Evolutionary conservation across 1,284 basidiomycete species (phyloP).

Genomic region (Ceratobasidium sp.): DNA sequence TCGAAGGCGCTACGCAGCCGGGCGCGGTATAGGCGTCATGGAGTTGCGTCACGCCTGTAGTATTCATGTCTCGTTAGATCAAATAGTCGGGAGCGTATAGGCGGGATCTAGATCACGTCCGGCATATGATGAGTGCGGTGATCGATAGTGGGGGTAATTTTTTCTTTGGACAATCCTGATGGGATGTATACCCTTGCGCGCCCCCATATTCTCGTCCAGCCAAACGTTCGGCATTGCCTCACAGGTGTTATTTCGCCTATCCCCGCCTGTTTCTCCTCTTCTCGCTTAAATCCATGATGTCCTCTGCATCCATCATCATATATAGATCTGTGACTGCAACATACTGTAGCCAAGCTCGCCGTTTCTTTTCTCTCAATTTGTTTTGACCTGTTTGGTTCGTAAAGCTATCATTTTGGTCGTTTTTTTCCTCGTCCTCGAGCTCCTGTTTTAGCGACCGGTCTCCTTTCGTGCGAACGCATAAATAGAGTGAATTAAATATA

Average conservation of each 20-base stretch:
- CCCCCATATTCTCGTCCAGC: neutral
- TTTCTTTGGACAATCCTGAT: neutral
- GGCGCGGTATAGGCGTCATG: neutral
- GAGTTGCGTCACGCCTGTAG: neutral
- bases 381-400: neutral
- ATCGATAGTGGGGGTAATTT: neutral
- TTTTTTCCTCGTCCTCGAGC: no score
- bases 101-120: conserved; percentile 10
- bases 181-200: neutral
- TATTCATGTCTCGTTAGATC: neutral
- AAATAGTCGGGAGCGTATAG: neutral
- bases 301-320: neutral
- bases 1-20: conserved; percentile 24
- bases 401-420: neutral
- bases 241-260: neutral
- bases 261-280: neutral
- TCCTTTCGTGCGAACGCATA: neutral
- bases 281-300: neutral
- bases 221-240: neutral
- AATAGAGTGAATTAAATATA: no score
- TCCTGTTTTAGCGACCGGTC: neutral
- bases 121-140: neutral
- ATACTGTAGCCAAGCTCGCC: conserved; percentile 23
- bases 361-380: conserved; percentile 7
- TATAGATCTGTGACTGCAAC: conserved; percentile 29